Evolutionary conservation across 768 basidiomycete species (phyloP), one percentile per base, ranked within the genome.

Genomic region (Lactifluus piperatus): DNA sequence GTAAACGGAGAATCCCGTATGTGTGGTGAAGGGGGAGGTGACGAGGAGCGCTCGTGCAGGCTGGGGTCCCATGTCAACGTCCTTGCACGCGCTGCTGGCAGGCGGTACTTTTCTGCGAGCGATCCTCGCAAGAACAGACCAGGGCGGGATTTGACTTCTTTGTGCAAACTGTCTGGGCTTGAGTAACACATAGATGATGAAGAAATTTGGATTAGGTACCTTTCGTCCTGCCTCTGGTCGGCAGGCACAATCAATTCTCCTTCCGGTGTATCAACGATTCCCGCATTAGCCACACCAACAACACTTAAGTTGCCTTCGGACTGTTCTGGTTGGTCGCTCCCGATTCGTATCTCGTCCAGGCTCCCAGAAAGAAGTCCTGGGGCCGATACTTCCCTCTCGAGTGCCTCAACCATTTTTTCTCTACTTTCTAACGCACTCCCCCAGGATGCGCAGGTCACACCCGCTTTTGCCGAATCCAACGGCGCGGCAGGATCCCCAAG

Each of bases 181-280:
- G 10, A 56, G 20, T 18, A 26, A 34, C 13, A 22, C 7, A 46
- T 4, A 50, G 5, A 30, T 3, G 18, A 56, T 49, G 30, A 34
- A 41, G 14, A 29, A 20, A 27, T 32, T 2, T 32, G 9, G n/a
- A 16, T 4, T 0, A 46, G 3, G 49, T 34, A 51, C 60, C 54
- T 61, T 56, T 55, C 59, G 29, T 60, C 59, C 27, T 27, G 36
- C 36, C 60, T 56, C 50, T 56, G 60, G 44, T 55, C 56, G 22
- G 60, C 60, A 14, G 60, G 54, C 9, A 61, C 55, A 39, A 61
- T 24, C 20, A 51, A 9, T 11, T 26, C 32, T 5, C 60, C 60
- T 29, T 51, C 29, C n/a, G 54, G 44, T 13, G 60, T 52, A 16
- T 41, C 22, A 41, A 56, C 50, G 20, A 56, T 29, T 9, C 50